These are phyloP conservation scores for Capsicum pubescens DNA, from an alignment of 257 asterid species.

Conservation along the genomic window DNA sequence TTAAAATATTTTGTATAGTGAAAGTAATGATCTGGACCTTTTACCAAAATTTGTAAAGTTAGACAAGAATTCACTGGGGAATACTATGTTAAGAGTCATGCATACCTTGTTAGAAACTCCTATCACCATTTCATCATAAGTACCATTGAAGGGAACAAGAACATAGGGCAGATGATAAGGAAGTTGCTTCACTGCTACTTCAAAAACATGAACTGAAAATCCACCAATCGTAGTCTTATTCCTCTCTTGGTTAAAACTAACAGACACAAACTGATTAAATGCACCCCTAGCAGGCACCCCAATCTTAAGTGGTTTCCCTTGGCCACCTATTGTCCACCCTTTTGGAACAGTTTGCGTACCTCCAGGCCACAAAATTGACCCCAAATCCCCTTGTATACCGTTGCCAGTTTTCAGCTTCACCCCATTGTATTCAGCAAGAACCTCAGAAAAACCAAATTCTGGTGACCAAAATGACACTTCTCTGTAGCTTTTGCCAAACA, in stretches of 20 bases:
- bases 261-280: slow-evolving; percentile 58
- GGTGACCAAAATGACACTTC: slow-evolving; percentile 59
- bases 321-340: slow-evolving; percentile 49
- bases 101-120: slow-evolving; percentile 62
- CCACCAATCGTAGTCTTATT: slow-evolving; percentile 48
- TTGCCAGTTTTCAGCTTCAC: slow-evolving; percentile 18
- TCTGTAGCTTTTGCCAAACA: slow-evolving; percentile 63
- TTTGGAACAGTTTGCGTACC: slow-evolving; percentile 46
- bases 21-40: neutral
- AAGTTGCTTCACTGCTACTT: slow-evolving; percentile 51
- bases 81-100: neutral
- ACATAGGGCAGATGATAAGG: slow-evolving; percentile 49
- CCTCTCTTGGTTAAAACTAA: slow-evolving; percentile 34
- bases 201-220: slow-evolving; percentile 61
- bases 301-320: slow-evolving; percentile 48
- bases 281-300: slow-evolving; percentile 65
- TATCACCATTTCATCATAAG: slow-evolving; percentile 64
- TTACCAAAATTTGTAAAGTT: neutral
- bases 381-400: slow-evolving; percentile 32
- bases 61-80: neutral
- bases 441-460: slow-evolving; percentile 44
- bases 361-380: slow-evolving; percentile 67
- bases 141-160: slow-evolving; percentile 51
- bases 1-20: neutral
- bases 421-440: slow-evolving; percentile 15